These are phyloP conservation scores for Fraxinus sp. DNA, from an alignment of 305 asterid species.

Conservation along the genomic window DNA sequence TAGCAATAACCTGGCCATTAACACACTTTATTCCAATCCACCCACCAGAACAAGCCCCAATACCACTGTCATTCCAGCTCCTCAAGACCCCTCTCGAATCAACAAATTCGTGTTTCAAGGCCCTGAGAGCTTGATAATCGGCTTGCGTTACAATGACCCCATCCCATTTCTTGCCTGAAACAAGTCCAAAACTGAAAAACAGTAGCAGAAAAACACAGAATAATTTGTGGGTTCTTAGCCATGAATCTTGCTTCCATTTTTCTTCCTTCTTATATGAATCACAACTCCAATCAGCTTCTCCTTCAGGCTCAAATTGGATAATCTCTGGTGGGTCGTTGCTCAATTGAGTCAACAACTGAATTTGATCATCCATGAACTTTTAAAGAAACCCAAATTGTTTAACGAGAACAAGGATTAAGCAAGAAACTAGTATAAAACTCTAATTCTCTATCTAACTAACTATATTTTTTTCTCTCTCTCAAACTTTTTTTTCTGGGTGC, in stretches of 20 bases:
- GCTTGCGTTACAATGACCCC: conserved; percentile 52
- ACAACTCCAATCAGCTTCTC: conserved; percentile 20
- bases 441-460: not conserved
- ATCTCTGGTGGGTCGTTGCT: conserved; percentile 13
- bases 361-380: conserved; percentile 45
- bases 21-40: conserved; percentile 88
- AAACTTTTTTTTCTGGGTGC: conserved; percentile 14
- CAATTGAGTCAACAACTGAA: conserved; percentile 18
- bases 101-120: conserved; percentile 55
- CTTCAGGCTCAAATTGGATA: conserved; percentile 6
- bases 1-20: conserved; percentile 62
- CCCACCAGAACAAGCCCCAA: conserved; percentile 62
- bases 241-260: conserved; percentile 27
- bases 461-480: not conserved
- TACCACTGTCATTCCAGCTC: conserved; percentile 63
- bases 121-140: conserved; percentile 57
- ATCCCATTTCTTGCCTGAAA: conserved; percentile 40
- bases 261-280: conserved; percentile 16
- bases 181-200: conserved; percentile 21
- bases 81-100: conserved; percentile 55
- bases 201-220: conserved; percentile 29
- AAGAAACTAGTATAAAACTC: not conserved
- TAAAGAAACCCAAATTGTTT: not conserved
- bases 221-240: conserved; percentile 9
- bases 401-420: not conserved